phyloP scores from a whole-genome alignment of 2,329 filamentous ascomycete genomes.

The Penicillium sp. region DNA sequence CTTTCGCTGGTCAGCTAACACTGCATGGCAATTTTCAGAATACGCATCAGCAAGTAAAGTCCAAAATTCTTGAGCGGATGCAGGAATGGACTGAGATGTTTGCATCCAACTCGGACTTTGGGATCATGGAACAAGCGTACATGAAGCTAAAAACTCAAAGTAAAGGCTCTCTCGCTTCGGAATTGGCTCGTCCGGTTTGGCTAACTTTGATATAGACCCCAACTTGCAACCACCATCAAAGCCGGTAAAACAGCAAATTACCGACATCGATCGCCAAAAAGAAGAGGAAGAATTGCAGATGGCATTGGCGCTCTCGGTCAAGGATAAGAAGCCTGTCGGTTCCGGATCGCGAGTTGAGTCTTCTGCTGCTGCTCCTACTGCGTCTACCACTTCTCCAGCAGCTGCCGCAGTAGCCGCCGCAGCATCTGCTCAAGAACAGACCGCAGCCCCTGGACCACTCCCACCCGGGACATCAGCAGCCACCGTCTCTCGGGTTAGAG shows the following conservation, averaged over 20 bases:
- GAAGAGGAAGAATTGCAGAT: constrained; percentile 97
- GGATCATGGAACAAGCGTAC: constrained; percentile 96
- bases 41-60: constrained; percentile 92
- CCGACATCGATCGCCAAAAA: constrained; percentile 81
- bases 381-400: constrained; percentile 6
- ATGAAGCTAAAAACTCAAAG: constrained; percentile 71
- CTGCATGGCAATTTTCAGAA: constrained; percentile 48
- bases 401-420: constrained; percentile 24
- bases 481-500: constrained; percentile 88
- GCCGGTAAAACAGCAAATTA: constrained; percentile 86
- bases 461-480: constrained; percentile 86
- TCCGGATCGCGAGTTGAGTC: constrained; percentile 37
- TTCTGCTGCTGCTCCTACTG: constrained; percentile 15
- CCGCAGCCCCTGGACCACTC: constrained; percentile 52
- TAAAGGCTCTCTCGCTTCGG: constrained; percentile 27
- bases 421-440: constrained; percentile 30
- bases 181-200: neutral
- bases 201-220: constrained; percentile 58
- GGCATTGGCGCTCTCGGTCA: constrained; percentile 84
- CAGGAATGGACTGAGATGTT: constrained; percentile 96
- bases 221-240: constrained; percentile 87
- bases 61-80: constrained; percentile 95
- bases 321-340: constrained; percentile 59
- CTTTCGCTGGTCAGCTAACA: constrained; percentile 1
- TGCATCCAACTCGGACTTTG: constrained; percentile 76